Base-by-base conservation (phyloP, 139 green algal genomes). In the Chlamydomonas sphaeroides region DNA sequence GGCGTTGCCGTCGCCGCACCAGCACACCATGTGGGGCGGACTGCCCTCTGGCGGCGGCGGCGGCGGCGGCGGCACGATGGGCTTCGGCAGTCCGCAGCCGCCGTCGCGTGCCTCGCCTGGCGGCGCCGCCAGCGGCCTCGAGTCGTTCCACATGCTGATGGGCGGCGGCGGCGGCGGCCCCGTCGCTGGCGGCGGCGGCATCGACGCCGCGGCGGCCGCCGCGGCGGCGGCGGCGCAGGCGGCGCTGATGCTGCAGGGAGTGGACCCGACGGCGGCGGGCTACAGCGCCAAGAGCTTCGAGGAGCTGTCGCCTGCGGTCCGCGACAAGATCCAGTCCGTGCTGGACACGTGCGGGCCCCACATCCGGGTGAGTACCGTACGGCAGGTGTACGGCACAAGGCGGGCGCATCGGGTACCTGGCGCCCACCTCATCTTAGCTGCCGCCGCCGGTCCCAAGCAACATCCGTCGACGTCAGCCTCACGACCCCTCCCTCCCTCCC, bases 311-410 rank as follows among this genome's bases (percentile, higher is more conserved):
- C 65, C 65, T 33, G 48, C 48, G 0, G 77, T 84, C 26, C 61
- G 65, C 1, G 65, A 84, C 36, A 84, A 84, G 77, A 75, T 84
- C 45, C 77, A 84, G 45, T 59, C 48, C 65, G 49, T 84, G 28
- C 63, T 84, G 35, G 77, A 76, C 65, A 67, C 49, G 7, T 75
- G 77, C 48, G 48, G 48, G 0, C 77, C 77, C 5, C 77, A 84
- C 65, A 84, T 84, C 38, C n/a, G 49, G 77, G 77, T 84, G 65
- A 32, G 77, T 38, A n/a, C n/a, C n/a, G n/a, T n/a, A n/a, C n/a
- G n/a, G n/a, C n/a, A n/a, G n/a, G n/a, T n/a, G n/a, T n/a, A n/a
- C n/a, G n/a, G n/a, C n/a, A n/a, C n/a, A n/a, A n/a, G n/a, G n/a
- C n/a, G n/a, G n/a, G n/a, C n/a, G n/a, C n/a, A n/a, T n/a, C n/a